Base-by-base conservation (phyloP, 108 stramenopile genomes). In the Aurantiochytrium sp. region DNA sequence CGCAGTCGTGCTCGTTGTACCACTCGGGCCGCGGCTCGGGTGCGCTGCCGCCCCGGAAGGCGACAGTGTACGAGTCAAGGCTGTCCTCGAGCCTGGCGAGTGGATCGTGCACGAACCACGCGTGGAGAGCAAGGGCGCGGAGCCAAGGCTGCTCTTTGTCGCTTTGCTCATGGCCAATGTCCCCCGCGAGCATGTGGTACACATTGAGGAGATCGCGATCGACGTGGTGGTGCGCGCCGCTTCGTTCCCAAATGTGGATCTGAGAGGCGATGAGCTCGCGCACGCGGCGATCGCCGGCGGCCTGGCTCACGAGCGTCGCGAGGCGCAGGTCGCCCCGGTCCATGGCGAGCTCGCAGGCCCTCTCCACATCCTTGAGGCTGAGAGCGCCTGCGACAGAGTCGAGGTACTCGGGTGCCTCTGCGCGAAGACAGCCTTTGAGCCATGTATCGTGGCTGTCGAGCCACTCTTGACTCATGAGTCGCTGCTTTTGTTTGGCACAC, bases 241-340 rank as follows among this genome's bases (percentile, higher is more conserved):
- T 42, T 41, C 32, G 24, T 6, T 24, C 30, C 73, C 73, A 81
- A 6, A 48, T 17, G 10, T 81, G 10, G 3, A 81, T 6, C 45
- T 81, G 73, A 19, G 24, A 30, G 15, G 42, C 42, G 2, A 81
- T 27, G 24, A 81, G 39, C 12, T 81, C 45, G 8, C 73, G 73
- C 21, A 81, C 73, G 19, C 30, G n/a, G 6, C 45, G 45, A 81
- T 81, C 73, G 21, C 73, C 73, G 39, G 73, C 73, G 32, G 73
- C 73, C 30, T 81, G 73, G 24, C 42, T 48, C 6, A 81, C 32
- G 39, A 81, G 45, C 39, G 73, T 81, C 1, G 73, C 73, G 8
- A 81, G 73, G 32, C 73, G 73, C 21, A 81, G 30, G 73, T 81
- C 73, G 12, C 73, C 73, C 39, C 19, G n/a, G n/a, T 37, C 73